phyloP scores from a whole-genome alignment of 306 rosid species.

The Vigna hirtella region DNA sequence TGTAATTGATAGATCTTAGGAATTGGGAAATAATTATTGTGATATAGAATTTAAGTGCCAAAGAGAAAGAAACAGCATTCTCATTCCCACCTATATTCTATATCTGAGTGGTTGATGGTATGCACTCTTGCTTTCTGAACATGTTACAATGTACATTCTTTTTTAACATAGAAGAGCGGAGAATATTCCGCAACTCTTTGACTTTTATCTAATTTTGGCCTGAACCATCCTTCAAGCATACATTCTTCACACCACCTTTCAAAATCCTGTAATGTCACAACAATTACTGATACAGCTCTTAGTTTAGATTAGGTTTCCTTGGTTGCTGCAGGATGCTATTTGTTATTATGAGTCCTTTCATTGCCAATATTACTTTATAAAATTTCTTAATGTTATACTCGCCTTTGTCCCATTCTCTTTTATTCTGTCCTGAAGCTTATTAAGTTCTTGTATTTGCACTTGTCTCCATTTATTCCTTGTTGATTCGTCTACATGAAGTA shows the following conservation, averaged over 20 bases:
- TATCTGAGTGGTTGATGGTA: background rate
- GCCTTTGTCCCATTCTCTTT: background rate
- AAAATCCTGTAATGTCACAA: background rate
- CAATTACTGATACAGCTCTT: background rate
- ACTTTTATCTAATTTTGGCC: constrained; percentile 7
- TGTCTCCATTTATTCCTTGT: constrained; percentile 8
- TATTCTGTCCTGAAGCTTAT: constrained; percentile 1
- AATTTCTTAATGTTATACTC: constrained; percentile 5
- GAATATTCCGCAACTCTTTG: background rate
- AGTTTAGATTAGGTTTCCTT: background rate
- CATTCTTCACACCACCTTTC: background rate
- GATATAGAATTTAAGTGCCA: background rate
- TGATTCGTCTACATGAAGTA: constrained; percentile 33
- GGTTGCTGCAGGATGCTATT: background rate
- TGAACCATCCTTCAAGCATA: background rate
- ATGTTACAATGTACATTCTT: background rate
- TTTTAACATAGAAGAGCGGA: background rate
- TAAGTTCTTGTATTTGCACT: constrained; percentile 1
- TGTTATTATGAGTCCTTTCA: background rate
- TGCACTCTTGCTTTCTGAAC: no score
- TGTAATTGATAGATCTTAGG: constrained; percentile 1
- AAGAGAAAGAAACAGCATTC: background rate
- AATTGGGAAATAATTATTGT: constrained; percentile 22
- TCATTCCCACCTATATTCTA: background rate
- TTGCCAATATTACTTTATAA: background rate